Evolutionary conservation across 129 eudicot species (phyloP).

Genomic region (Saposhnikovia divaricata): DNA sequence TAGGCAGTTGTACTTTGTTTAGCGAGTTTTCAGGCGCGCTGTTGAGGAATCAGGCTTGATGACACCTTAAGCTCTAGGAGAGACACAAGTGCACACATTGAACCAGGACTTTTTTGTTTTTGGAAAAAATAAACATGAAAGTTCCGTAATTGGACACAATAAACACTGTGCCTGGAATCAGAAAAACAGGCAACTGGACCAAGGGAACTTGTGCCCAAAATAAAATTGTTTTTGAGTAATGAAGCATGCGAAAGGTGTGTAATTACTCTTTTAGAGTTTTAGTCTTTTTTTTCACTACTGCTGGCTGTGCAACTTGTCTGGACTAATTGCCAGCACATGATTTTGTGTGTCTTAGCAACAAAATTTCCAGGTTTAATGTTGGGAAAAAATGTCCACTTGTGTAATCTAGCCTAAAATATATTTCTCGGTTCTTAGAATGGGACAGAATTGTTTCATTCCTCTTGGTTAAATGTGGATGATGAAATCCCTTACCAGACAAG

Average conservation of each 20-base stretch:
- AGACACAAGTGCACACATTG: not conserved
- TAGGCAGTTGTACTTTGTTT: not conserved
- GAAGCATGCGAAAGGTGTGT: not conserved
- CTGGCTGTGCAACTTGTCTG: not conserved
- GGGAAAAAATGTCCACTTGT: not conserved
- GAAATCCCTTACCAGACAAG: not conserved
- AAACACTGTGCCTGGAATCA: not conserved
- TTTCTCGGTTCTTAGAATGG: not conserved
- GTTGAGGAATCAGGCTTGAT: not conserved
- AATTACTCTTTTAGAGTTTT: too few relatives aligned
- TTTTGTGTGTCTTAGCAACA: not conserved
- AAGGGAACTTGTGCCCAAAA: not conserved
- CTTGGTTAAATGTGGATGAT: not conserved
- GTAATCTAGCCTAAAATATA: not conserved
- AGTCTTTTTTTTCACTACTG: not conserved
- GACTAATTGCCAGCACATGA: not conserved
- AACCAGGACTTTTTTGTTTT: not conserved
- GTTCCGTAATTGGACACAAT: not conserved
- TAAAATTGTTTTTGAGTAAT: not conserved
- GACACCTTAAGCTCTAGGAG: not conserved
- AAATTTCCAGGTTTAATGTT: not conserved
- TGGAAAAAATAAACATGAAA: not conserved
- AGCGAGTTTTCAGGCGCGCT: not conserved
- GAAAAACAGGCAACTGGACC: not conserved
- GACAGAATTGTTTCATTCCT: not conserved